Evolutionary conservation across 305 asterid species (phyloP).

Genomic region (Fraxinus nigra): DNA sequence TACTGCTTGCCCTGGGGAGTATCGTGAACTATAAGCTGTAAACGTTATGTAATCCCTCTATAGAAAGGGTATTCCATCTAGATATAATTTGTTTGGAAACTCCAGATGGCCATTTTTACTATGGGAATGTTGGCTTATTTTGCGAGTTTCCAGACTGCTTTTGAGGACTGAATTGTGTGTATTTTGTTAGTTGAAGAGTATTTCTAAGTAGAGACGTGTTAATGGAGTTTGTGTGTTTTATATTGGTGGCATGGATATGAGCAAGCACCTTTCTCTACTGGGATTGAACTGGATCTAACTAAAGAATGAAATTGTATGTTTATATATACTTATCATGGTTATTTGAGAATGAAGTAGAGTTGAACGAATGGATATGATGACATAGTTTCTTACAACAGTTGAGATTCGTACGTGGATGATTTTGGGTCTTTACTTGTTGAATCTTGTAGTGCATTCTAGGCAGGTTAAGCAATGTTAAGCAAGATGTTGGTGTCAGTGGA

Average conservation of each 20-base stretch:
- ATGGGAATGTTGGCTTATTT: neutral
- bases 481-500: neutral
- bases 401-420: neutral
- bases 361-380: neutral
- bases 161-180: neutral
- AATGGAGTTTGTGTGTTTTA: neutral
- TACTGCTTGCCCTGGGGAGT: constrained; percentile 10
- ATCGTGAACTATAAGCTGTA: constrained; percentile 18
- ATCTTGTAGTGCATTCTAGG: neutral
- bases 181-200: neutral
- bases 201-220: neutral
- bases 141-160: neutral
- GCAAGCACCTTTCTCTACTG: neutral
- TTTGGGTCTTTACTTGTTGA: neutral
- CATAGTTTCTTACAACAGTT: neutral
- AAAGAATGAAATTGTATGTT: neutral
- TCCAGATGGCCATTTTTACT: neutral
- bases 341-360: neutral
- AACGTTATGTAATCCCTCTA: constrained; percentile 10
- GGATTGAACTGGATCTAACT: neutral
- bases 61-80: constrained; percentile 28
- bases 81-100: constrained; percentile 29
- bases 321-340: no score
- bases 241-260: neutral
- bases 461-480: neutral